Evolutionary conservation across 768 basidiomycete species (phyloP), one percentile per base, ranked within the genome.

Genomic region (Daedaleopsis sinensis): DNA sequence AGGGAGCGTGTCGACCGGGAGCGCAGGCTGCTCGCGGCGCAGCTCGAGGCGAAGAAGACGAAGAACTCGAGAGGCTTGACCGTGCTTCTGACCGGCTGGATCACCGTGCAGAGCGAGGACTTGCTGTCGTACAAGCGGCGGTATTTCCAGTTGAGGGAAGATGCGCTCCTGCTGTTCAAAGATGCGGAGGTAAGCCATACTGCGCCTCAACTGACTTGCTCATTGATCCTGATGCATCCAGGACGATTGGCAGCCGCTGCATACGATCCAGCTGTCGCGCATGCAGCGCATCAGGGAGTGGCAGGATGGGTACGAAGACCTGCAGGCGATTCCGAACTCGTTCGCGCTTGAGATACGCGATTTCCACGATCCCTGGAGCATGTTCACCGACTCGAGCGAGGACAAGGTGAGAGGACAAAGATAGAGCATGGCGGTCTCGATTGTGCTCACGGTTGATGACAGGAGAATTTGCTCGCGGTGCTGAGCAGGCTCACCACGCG

Each of bases 51-150:
- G n/a, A 65, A 55, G 57, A 55, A 48, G 58, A 44, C 47, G 19
- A 50, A 58, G 43, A 61, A 65, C 18, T 53, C 39, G 15, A 16
- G 55, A 0, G 64, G 64, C 7, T 23, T 52, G 44, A 60, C 52
- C 38, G 64, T 68, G 35, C 57, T 64, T 4, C 27, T 64, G 58
- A 70, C 59, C 11, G 74, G 74, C 21, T 73, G 74, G 71, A 58
- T 76, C 42, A 73, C 74, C 15, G 67, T 74, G 1, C 73, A 76
- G 55, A 63, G 67, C 12, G 59, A 62, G 23, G 67, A 65, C 21
- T 67, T 59, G 19, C 54, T 68, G n/a, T 66, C 68, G 19, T 77
- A 73, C 72, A 71, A 71, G 54, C 64, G 76, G 39, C 66, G 76
- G 8, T 73, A 67, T 56, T 76, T 70, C 57, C 67, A 72, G 46